Conservation (phyloP, 2,329 filamentous ascomycete species). For the Westerdykella aurantiaca region DNA sequence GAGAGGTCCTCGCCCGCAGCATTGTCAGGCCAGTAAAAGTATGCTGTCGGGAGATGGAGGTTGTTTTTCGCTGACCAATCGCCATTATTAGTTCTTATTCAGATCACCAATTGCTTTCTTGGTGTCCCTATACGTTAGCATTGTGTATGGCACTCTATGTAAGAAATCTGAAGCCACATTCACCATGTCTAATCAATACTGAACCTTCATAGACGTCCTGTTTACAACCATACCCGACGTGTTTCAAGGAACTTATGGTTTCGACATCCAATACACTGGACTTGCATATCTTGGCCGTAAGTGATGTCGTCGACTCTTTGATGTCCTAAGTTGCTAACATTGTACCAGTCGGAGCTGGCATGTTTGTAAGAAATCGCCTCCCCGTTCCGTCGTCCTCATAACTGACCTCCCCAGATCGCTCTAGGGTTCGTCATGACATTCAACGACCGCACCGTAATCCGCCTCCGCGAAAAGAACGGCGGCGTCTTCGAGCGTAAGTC, state of each 20-base stretch:
- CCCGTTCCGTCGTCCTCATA: background rate
- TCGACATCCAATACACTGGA: slow-evolving; percentile 9
- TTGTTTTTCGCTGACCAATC: background rate
- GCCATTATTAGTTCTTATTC: slow-evolving; percentile 10
- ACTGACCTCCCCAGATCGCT: slow-evolving; percentile 4
- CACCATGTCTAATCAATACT: background rate
- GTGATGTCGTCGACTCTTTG: background rate
- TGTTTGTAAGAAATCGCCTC: slow-evolving; percentile 8
- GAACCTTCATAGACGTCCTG: slow-evolving; percentile 8
- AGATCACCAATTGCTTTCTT: slow-evolving; percentile 14
- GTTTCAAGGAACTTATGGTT: slow-evolving; percentile 12
- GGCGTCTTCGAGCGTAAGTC: slow-evolving; percentile 15
- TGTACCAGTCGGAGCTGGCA: slow-evolving; percentile 12
- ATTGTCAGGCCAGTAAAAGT: slow-evolving; percentile 15
- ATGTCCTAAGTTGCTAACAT: background rate
- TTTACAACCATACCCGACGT: slow-evolving; percentile 18
- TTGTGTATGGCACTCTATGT: slow-evolving; percentile 20
- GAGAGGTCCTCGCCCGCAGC: slow-evolving; percentile 7
- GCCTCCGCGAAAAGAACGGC: slow-evolving; percentile 10
- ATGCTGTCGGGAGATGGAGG: background rate
- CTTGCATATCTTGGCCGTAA: slow-evolving; percentile 14
- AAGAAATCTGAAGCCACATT: background rate
- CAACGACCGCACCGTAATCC: slow-evolving; percentile 12
- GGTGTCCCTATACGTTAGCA: slow-evolving; percentile 13
- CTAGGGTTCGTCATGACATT: slow-evolving; percentile 12